These are phyloP conservation scores for Dissoconium aciculare DNA, from an alignment of 2,329 filamentous ascomycete genomes.

Conservation along the genomic window DNA sequence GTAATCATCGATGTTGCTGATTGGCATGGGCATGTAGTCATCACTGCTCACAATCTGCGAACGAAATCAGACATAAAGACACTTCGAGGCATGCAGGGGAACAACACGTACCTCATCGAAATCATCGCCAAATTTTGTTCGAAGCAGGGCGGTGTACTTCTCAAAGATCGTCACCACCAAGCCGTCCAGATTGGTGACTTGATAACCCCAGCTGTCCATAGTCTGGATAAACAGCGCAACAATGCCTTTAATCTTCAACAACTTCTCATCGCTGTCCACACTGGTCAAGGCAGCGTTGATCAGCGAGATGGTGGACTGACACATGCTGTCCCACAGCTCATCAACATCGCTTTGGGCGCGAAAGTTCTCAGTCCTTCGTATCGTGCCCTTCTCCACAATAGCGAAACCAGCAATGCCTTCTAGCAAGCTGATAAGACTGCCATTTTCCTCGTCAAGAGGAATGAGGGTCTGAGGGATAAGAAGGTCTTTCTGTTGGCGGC, in stretches of 20 bases:
- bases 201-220: conserved; percentile 93
- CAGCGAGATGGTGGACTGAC: conserved; percentile 66
- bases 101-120: conserved; percentile 61
- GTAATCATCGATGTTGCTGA: conserved; percentile 78
- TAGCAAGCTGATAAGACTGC: conserved; percentile 72
- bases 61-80: no score
- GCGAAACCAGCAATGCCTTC: conserved; percentile 94
- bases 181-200: conserved; percentile 63
- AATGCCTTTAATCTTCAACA: conserved; percentile 89
- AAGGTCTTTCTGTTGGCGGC: conserved; percentile 81
- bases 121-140: conserved; percentile 82
- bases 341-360: conserved; percentile 82
- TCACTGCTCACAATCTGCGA: conserved; percentile 61
- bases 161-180: conserved; percentile 82
- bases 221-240: conserved; percentile 93
- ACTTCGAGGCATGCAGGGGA: no score
- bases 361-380: conserved; percentile 71
- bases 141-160: conserved; percentile 84
- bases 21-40: conserved; percentile 99
- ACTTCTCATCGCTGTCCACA: conserved; percentile 73
- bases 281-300: conserved; percentile 65
- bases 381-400: conserved; percentile 88
- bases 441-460: conserved; percentile 67
- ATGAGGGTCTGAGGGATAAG: conserved; percentile 63
- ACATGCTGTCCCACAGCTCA: conserved; percentile 97